Conservation (phyloP, 306 rosid genomes). For the Lathyrus oleraceus region DNA sequence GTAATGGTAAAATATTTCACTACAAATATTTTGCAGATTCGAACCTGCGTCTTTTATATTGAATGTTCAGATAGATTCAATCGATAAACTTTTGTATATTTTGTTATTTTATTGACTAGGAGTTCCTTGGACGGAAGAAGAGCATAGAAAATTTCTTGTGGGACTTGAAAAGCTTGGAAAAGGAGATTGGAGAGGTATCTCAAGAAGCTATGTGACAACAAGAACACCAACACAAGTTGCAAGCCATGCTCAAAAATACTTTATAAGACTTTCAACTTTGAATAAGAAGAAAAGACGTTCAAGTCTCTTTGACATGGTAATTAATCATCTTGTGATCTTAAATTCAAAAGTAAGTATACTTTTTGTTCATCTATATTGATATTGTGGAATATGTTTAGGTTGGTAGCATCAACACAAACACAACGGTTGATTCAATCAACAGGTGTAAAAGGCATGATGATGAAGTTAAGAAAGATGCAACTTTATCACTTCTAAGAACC, state of each 20-base stretch:
- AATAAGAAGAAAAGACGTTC: constrained; percentile 79
- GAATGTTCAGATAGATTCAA: too few relatives aligned
- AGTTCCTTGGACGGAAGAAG: constrained; percentile 95
- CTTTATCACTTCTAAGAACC: constrained; percentile 37
- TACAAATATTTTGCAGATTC: too few relatives aligned
- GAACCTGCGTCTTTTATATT: too few relatives aligned
- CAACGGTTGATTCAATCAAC: background rate
- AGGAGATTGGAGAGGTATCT: constrained; percentile 98
- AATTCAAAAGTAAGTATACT: background rate
- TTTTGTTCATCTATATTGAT: background rate
- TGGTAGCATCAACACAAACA: constrained; percentile 43
- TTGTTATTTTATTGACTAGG: constrained; percentile 42
- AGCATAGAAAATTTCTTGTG: constrained; percentile 72
- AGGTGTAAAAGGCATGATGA: too few relatives aligned
- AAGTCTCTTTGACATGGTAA: constrained; percentile 75
- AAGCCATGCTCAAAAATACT: constrained; percentile 92
- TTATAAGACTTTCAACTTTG: constrained; percentile 59
- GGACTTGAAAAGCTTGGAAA: constrained; percentile 89
- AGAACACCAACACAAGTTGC: constrained; percentile 98
- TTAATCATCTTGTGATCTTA: background rate
- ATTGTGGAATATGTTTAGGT: constrained; percentile 32
- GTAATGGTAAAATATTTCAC: too few relatives aligned
- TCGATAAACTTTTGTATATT: background rate
- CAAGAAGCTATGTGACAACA: constrained; percentile 71
- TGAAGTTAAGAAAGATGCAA: constrained; percentile 33